These are phyloP conservation scores for Colletotrichum tabaci DNA, from an alignment of 2,329 filamentous ascomycete genomes.

Conservation along the genomic window DNA sequence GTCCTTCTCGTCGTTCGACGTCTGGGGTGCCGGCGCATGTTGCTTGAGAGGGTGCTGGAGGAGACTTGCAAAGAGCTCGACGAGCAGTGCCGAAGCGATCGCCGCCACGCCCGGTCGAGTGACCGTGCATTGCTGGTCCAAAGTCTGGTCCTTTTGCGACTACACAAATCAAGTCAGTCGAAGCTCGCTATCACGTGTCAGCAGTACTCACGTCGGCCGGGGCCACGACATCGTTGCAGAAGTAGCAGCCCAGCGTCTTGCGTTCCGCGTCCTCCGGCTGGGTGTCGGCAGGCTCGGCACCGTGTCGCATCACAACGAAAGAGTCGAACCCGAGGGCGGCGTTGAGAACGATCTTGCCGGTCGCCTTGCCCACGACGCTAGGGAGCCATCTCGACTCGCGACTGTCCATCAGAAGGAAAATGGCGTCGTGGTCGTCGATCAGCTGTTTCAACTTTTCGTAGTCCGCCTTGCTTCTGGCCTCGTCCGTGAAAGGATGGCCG, in stretches of 20 bases:
- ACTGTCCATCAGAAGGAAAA: conserved; percentile 98
- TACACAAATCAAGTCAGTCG: conserved; percentile 53
- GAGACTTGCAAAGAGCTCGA: conserved; percentile 89
- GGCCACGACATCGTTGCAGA: conserved; percentile 97
- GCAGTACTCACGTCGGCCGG: conserved; percentile 85
- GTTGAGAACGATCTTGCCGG: conserved; percentile 96
- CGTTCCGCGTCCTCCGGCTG: conserved; percentile 62
- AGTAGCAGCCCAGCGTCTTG: conserved; percentile 91
- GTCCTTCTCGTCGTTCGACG: conserved; percentile 66
- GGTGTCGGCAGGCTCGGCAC: conserved; percentile 68
- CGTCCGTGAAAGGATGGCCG: conserved; percentile 87
- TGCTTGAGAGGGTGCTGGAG: conserved; percentile 87
- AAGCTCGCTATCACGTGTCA: background rate
- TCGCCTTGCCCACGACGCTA: conserved; percentile 94
- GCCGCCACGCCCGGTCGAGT: conserved; percentile 93
- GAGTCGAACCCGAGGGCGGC: conserved; percentile 96
- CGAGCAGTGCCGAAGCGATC: conserved; percentile 90
- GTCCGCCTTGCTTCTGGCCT: conserved; percentile 77
- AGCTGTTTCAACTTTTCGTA: conserved; percentile 82
- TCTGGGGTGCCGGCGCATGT: conserved; percentile 70
- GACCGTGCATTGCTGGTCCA: conserved; percentile 98
- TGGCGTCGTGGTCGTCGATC: conserved; percentile 87
- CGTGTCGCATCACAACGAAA: conserved; percentile 97
- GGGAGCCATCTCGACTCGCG: conserved; percentile 95
- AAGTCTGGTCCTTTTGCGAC: conserved; percentile 94